Evolutionary conservation across 768 basidiomycete genomes (phyloP).

Genomic region (Suillus spraguei): DNA sequence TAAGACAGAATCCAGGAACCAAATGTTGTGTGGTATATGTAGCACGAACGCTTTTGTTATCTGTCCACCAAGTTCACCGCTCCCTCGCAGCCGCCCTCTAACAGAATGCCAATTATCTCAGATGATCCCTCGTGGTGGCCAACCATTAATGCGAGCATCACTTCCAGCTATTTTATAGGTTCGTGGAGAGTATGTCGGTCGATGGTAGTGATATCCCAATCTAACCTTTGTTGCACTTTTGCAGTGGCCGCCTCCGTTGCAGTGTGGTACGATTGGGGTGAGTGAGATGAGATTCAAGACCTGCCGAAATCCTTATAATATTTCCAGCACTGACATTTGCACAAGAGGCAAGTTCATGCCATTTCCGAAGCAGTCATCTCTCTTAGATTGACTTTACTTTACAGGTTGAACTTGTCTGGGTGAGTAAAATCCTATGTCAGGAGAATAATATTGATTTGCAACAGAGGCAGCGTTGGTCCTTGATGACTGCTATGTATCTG

Average conservation of each 20-base stretch:
- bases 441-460: neutral
- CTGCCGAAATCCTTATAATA: neutral
- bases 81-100: neutral
- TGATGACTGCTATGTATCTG: neutral
- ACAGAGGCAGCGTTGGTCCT: conserved; percentile 1
- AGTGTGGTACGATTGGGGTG: conserved; percentile 1
- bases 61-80: neutral
- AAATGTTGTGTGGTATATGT: neutral
- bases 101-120: neutral
- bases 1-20: neutral
- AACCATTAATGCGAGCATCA: neutral
- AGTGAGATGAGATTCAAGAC: neutral
- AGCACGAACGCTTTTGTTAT: neutral
- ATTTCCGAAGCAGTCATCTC: neutral
- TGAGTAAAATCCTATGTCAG: neutral
- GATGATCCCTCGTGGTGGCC: conserved; percentile 1
- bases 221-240: neutral
- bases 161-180: neutral
- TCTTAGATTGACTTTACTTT: neutral
- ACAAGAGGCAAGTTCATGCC: neutral
- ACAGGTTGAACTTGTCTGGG: neutral
- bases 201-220: neutral
- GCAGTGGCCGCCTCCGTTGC: neutral
- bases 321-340: neutral
- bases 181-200: neutral